phyloP scores from a whole-genome alignment of 192 early-diverging fungal genomes.

The Paraglomus occultum region DNA sequence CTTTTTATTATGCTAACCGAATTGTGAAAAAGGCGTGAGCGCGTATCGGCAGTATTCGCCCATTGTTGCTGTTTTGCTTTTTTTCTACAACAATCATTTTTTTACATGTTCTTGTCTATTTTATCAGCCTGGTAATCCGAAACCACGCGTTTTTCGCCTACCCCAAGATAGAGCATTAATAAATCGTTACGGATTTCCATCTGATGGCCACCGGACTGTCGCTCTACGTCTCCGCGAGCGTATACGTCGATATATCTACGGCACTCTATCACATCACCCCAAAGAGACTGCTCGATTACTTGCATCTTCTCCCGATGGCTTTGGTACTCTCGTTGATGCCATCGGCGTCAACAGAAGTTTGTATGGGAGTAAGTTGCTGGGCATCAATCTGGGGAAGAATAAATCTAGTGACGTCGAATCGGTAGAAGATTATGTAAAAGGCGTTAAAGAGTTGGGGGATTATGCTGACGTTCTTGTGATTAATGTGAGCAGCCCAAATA shows the following conservation, averaged over 20 bases:
- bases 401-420: slow-evolving; percentile 68
- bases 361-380: slow-evolving; percentile 58
- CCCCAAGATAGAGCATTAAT: slow-evolving; percentile 71
- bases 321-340: slow-evolving; percentile 41
- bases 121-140: slow-evolving; percentile 73
- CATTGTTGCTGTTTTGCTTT: background rate
- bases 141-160: slow-evolving; percentile 83
- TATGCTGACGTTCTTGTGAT: slow-evolving; percentile 89
- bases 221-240: slow-evolving; percentile 66
- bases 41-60: background rate
- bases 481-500: slow-evolving; percentile 89
- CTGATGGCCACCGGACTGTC: slow-evolving; percentile 67
- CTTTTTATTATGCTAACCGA: slow-evolving; percentile 20
- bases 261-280: slow-evolving; percentile 44
- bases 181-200: slow-evolving; percentile 91
- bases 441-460: slow-evolving; percentile 66
- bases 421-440: slow-evolving; percentile 78
- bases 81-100: background rate
- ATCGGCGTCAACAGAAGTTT: slow-evolving; percentile 58
- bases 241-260: slow-evolving; percentile 60
- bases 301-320: slow-evolving; percentile 30
- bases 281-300: slow-evolving; percentile 46
- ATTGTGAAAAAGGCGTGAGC: background rate
- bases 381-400: slow-evolving; percentile 90
- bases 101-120: background rate